Evolutionary conservation across 2,329 filamentous ascomycete species (phyloP).

Genomic region (Ascocoryne sarcoides): DNA sequence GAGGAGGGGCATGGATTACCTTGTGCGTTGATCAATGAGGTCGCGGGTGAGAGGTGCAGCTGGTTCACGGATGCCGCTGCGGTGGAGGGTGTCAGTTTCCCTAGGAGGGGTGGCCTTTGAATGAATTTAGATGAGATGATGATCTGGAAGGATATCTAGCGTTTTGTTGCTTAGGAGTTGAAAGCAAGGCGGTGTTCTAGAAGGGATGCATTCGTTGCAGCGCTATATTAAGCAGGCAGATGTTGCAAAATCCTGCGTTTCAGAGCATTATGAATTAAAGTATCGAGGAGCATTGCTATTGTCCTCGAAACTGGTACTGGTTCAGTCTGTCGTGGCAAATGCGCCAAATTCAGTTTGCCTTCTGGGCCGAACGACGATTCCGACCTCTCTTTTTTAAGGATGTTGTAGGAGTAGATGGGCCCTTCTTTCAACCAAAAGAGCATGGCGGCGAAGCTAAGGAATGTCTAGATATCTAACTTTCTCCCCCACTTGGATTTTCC

Average conservation of each 20-base stretch:
- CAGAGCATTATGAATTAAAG: no score
- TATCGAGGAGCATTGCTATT: no score
- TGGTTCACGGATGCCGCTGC: slow-evolving; percentile 92
- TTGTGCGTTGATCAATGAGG: slow-evolving; percentile 80
- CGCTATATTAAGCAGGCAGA: neutral
- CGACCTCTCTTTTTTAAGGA: no score
- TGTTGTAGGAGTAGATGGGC: no score
- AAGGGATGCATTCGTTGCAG: slow-evolving; percentile 4
- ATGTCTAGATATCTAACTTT: no score
- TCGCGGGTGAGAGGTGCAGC: slow-evolving; percentile 74
- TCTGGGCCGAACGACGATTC: no score
- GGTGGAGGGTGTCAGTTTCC: slow-evolving; percentile 76
- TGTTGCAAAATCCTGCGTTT: neutral
- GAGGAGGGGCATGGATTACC: slow-evolving; percentile 67
- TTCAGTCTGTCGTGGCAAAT: no score
- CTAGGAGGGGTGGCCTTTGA: slow-evolving; percentile 60
- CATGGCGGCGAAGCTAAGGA: no score
- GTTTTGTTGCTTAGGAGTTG: neutral
- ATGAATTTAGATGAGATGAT: neutral
- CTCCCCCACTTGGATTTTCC: no score
- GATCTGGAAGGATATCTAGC: neutral
- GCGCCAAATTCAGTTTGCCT: no score
- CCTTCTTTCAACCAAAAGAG: no score
- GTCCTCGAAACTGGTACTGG: no score
- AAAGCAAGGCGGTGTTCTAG: slow-evolving; percentile 3